phyloP scores from a whole-genome alignment of 2,329 filamentous ascomycete species.

The Trichoderma semiorbis region DNA sequence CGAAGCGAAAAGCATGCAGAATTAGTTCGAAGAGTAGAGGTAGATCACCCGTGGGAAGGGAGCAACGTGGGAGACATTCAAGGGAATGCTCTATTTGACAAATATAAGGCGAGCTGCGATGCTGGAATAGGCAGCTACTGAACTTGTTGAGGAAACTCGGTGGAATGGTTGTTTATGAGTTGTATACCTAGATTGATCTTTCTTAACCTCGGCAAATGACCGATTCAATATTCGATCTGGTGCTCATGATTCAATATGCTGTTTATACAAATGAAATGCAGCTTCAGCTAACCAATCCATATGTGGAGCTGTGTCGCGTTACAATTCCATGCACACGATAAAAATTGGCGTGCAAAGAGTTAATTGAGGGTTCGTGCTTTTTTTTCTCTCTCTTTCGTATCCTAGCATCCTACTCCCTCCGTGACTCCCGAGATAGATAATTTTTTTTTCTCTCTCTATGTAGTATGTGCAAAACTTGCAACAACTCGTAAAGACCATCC shows the following conservation, averaged over 20 bases:
- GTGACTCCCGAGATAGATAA: background rate
- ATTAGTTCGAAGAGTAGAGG: background rate
- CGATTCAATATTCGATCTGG: background rate
- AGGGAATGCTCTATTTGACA: background rate
- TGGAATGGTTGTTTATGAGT: background rate
- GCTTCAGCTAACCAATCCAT: background rate
- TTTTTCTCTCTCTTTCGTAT: background rate
- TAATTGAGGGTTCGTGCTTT: background rate
- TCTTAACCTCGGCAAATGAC: background rate
- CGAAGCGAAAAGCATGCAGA: background rate
- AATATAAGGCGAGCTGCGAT: fast-evolving
- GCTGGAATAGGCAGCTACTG: background rate
- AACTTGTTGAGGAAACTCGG: background rate
- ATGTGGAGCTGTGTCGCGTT: background rate
- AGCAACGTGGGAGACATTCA: background rate
- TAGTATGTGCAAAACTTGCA: slow-evolving; percentile 13
- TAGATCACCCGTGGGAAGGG: background rate
- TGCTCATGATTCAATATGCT: background rate
- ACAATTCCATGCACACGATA: background rate
- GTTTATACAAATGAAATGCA: background rate
- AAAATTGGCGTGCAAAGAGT: background rate
- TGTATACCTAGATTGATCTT: background rate
- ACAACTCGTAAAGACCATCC: slow-evolving; percentile 10
- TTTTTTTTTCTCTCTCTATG: slow-evolving; percentile 7
- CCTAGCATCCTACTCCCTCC: background rate